Conservation (phyloP, 2,329 filamentous ascomycete genomes). For the Scytalidium sp. region DNA sequence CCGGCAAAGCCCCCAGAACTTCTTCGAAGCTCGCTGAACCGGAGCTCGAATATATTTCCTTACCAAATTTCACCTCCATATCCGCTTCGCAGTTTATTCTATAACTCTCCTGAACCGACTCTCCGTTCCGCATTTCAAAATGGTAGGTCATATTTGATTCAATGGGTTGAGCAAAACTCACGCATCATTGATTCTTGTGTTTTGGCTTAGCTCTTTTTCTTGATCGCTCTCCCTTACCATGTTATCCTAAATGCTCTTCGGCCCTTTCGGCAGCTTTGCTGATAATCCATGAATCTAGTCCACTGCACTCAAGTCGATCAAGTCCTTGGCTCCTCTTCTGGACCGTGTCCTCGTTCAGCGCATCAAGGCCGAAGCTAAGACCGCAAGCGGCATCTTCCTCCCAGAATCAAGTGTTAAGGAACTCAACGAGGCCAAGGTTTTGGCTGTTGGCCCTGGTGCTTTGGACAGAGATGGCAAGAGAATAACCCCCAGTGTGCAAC, state of each 20-base stretch:
- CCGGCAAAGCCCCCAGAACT: conserved; percentile 11
- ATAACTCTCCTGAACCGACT: not conserved
- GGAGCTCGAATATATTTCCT: conserved; percentile 2
- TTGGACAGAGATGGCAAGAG: conserved; percentile 88
- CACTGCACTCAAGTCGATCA: conserved; percentile 88
- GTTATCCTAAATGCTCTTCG: not conserved
- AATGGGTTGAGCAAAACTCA: not conserved
- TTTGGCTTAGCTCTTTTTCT: no score
- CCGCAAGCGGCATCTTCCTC: conserved; percentile 94
- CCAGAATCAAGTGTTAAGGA: conserved; percentile 97
- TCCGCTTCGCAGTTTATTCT: conserved; percentile 4
- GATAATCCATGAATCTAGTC: conserved; percentile 37
- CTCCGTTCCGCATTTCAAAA: conserved; percentile 5
- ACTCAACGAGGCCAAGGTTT: conserved; percentile 94
- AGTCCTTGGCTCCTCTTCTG: conserved; percentile 89
- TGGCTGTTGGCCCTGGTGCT: conserved; percentile 88
- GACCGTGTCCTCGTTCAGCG: conserved; percentile 98
- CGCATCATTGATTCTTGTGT: no score
- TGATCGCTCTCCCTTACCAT: no score
- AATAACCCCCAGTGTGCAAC: conserved; percentile 74
- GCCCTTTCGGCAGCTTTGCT: not conserved
- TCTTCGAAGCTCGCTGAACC: conserved; percentile 19
- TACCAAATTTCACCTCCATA: conserved; percentile 7
- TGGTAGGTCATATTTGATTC: conserved; percentile 13
- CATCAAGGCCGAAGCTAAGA: conserved; percentile 95